phyloP scores from a whole-genome alignment of 2,329 filamentous ascomycete genomes.

The Diaporthe sp. region DNA sequence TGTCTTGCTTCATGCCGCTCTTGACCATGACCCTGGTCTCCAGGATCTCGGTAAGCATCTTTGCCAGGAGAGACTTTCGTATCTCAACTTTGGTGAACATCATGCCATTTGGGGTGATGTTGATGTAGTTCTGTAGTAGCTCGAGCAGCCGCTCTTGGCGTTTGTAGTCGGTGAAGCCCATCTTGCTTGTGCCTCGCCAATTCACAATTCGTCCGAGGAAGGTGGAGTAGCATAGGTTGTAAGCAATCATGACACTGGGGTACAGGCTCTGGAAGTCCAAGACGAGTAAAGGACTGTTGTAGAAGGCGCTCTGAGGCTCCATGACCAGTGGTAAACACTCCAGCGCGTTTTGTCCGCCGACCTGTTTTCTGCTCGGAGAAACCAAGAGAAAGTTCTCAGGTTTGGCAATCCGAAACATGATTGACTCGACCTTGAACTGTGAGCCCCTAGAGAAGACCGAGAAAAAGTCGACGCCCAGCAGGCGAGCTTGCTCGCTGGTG shows the following conservation, averaged over 20 bases:
- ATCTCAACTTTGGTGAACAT: conserved; percentile 91
- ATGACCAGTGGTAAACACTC: conserved; percentile 96
- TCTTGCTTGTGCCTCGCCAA: conserved; percentile 93
- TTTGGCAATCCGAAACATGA: conserved; percentile 99
- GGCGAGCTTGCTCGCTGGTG: conserved; percentile 92
- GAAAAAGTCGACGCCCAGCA: conserved; percentile 96
- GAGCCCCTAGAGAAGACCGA: conserved; percentile 95
- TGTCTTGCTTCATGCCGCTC: conserved; percentile 93
- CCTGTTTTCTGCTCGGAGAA: conserved; percentile 90
- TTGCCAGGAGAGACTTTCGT: conserved; percentile 89
- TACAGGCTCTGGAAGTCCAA: conserved; percentile 97
- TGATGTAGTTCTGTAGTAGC: conserved; percentile 85
- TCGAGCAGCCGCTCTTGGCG: conserved; percentile 80
- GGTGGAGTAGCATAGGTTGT: conserved; percentile 99
- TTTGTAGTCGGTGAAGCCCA: conserved; percentile 91
- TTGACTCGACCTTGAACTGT: conserved; percentile 98
- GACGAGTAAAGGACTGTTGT: conserved; percentile 88
- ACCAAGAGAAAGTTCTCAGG: conserved; percentile 93
- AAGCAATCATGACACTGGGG: conserved; percentile 98
- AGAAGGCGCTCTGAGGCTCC: conserved; percentile 96
- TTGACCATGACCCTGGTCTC: conserved; percentile 99
- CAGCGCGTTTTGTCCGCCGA: conserved; percentile 91
- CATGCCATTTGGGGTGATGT: conserved; percentile 94
- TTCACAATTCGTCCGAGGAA: conserved; percentile 86
- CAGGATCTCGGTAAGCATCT: conserved; percentile 95